A percentile compares a stretch with the other conserved stretches of the same genome.
phyloP scores from a whole-genome alignment of 2,329 filamentous ascomycete species.

The Cordyceps fumosorosea region DNA sequence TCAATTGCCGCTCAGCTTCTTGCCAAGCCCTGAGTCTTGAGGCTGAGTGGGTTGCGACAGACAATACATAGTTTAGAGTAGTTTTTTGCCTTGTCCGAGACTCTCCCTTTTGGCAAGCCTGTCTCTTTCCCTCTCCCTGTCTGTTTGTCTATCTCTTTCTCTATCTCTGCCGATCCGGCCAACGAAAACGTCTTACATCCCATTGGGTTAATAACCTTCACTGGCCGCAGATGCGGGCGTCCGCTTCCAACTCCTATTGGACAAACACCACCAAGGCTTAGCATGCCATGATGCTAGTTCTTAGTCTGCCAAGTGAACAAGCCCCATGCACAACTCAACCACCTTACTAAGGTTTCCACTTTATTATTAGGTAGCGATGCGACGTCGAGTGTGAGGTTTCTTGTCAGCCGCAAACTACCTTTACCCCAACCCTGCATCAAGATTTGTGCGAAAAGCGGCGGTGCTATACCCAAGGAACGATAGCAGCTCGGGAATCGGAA shows the following conservation, averaged over 20 bases:
- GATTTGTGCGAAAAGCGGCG: background rate
- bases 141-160: too few species aligned
- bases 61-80: background rate
- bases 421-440: constrained; percentile 1
- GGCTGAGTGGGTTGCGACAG: too few species aligned
- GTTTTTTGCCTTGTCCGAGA: background rate
- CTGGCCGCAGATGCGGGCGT: background rate
- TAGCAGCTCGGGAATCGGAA: constrained; percentile 2
- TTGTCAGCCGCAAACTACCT: constrained; percentile 12
- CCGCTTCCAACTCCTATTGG: constrained; percentile 3
- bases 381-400: background rate
- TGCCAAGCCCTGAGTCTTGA: background rate
- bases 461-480: background rate
- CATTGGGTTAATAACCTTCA: background rate
- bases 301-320: constrained; percentile 11
- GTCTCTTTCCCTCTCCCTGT: background rate
- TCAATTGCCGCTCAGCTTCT: background rate
- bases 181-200: too few species aligned
- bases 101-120: background rate
- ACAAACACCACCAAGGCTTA: background rate
- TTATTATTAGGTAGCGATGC: constrained; percentile 11
- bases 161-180: too few species aligned
- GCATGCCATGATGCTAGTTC: constrained; percentile 5
- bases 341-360: constrained; percentile 13
- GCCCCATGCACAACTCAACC: constrained; percentile 3